Conservation (phyloP, 2,329 filamentous ascomycete genomes). For the Phoma herbarum region DNA sequence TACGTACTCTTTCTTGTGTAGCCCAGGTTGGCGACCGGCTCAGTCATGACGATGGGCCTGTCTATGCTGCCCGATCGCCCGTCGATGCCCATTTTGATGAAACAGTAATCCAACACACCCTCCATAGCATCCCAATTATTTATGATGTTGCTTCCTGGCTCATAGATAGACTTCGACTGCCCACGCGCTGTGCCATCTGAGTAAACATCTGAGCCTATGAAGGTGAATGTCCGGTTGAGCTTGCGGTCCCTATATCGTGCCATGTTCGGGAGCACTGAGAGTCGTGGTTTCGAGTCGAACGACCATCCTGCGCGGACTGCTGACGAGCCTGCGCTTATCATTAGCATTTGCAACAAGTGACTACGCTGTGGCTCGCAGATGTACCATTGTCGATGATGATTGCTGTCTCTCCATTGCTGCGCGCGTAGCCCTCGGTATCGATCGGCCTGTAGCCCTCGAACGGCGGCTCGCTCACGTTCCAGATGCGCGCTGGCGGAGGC, state of each 20-base stretch:
- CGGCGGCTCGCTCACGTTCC: slow-evolving; percentile 65
- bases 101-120: slow-evolving; percentile 90
- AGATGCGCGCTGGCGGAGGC: slow-evolving; percentile 61
- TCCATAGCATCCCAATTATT: slow-evolving; percentile 99
- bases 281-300: slow-evolving; percentile 82
- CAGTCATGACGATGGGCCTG: slow-evolving; percentile 91
- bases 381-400: slow-evolving; percentile 98
- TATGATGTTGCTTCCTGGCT: slow-evolving; percentile 87
- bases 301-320: slow-evolving; percentile 94
- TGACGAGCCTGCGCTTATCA: slow-evolving; percentile 74
- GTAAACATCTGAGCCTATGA: slow-evolving; percentile 92
- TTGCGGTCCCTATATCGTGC: slow-evolving; percentile 96
- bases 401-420: slow-evolving; percentile 70
- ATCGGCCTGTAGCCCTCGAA: slow-evolving; percentile 67
- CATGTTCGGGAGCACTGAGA: slow-evolving; percentile 87
- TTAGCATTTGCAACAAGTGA: slow-evolving; percentile 25
- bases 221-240: slow-evolving; percentile 87
- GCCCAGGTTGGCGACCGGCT: slow-evolving; percentile 87
- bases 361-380: neutral
- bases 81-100: slow-evolving; percentile 91
- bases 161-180: slow-evolving; percentile 90
- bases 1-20: slow-evolving; percentile 86
- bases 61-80: slow-evolving; percentile 77
- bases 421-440: slow-evolving; percentile 73
- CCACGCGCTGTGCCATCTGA: slow-evolving; percentile 91